Evolutionary conservation across 2,329 filamentous ascomycete genomes (phyloP), one percentile per base, ranked within the genome.

Genomic region (Thelonectria blattea): DNA sequence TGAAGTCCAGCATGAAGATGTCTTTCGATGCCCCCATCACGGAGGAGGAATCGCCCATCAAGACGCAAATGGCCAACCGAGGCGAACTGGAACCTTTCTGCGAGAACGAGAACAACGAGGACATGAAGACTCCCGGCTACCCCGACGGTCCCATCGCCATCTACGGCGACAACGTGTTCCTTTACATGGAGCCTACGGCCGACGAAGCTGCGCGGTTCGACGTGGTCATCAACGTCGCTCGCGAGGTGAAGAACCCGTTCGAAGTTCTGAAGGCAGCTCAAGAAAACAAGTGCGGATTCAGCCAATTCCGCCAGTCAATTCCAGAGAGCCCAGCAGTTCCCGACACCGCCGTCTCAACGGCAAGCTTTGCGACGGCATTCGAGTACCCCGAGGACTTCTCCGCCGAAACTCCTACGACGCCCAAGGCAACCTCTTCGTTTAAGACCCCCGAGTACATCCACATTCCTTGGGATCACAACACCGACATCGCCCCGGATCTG

Each of bases 401-500:
- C 2, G 68, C 68, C 12, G 78, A 80, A 41, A 84, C 83, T 1
- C 85, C 86, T 5, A 86, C 85, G 1, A 76, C 74, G 0, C 85
- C 86, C 3, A 87, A 84, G 71, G 82, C 85, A 12, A 76, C 75
- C 42, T 30, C 27, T 10, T 61, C 74, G 5, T 73, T 78, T 46
- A 83, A 80, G 52, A 78, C 85, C 47, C 91, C 91, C 1, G 91
- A 96, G 73, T 96, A 96, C 69, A 91, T 95, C 15, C 91, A 96
- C 72, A 89, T 95, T 69, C 89, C 87, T 1, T 95, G 91, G 91
- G 91, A 95, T 62, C 91, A 95, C 77, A 93, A 94, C 75, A 94
- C 91, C 0, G 90, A 95, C 61, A 94, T 96, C 66, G 87, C 91
- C 1, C 85, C 87, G 5, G 91, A 95, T 73, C 78, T 95, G 18